Conservation (phyloP, 2,329 filamentous ascomycete genomes). For the Fusarium sp. region DNA sequence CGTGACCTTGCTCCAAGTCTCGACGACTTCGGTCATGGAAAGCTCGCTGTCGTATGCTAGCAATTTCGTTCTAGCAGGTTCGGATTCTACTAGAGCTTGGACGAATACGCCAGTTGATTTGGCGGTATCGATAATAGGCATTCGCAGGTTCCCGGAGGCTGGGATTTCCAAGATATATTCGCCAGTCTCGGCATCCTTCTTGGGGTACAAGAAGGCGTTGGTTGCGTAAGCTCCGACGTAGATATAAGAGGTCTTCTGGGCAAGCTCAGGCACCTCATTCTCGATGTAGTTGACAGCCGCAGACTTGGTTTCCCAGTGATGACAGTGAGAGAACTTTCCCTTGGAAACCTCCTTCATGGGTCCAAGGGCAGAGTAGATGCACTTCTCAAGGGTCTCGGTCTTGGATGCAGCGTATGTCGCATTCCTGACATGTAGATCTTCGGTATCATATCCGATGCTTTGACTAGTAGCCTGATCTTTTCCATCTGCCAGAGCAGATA, state of each 20-base stretch:
- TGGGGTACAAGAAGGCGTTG: conserved; percentile 40
- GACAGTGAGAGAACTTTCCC: conserved; percentile 57
- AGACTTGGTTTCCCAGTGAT: conserved; percentile 63
- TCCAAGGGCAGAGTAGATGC: conserved; percentile 62
- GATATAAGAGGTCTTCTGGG: conserved; percentile 52
- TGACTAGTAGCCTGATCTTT: conserved; percentile 50
- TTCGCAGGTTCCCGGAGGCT: conserved; percentile 22
- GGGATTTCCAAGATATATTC: conserved; percentile 51
- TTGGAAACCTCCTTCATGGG: conserved; percentile 57
- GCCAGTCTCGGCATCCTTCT: conserved; percentile 42
- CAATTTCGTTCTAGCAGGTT: conserved; percentile 54
- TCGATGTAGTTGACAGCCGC: conserved; percentile 59
- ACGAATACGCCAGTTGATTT: conserved; percentile 58
- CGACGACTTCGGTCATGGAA: conserved; percentile 48
- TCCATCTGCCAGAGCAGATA: conserved; percentile 51
- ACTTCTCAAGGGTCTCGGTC: conserved; percentile 54
- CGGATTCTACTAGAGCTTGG: conserved; percentile 54
- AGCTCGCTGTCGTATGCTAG: conserved; percentile 58
- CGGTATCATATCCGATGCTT: conserved; percentile 56
- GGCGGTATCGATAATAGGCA: conserved; percentile 56
- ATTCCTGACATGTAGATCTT: conserved; percentile 63
- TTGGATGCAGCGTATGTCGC: conserved; percentile 62
- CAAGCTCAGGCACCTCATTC: conserved; percentile 54
- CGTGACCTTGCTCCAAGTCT: conserved; percentile 51
- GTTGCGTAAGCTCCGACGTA: conserved; percentile 41